Evolutionary conservation across 306 rosid species (phyloP), one percentile per base, ranked within the genome.

Genomic region (Pterocarpus macrocarpus): DNA sequence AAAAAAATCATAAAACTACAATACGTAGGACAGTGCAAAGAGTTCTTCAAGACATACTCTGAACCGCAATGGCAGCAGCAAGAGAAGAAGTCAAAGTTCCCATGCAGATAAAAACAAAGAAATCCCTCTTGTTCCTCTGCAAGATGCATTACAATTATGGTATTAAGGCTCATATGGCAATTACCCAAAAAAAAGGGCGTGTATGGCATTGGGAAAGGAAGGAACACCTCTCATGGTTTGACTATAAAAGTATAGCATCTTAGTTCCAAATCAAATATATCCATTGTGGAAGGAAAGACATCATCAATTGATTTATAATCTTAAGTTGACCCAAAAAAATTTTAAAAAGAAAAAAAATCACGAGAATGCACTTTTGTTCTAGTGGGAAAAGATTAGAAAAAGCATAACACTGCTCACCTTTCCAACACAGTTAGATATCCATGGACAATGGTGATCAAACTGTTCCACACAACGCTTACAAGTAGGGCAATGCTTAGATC

Each of bases 351-450:
- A 61, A 64, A 4, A 12, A 32, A 17, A 64, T 49, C 69, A 72
- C 8, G 71, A 66, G 63, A 73, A 77, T 80, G 63, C 47, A 44
- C 47, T 71, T 49, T 65, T 56, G 55, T 63, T 71, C 33, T 35
- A 4, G 39, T 2, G 8, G 45, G 74, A 59, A 71, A 53, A 43
- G 53, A 73, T 43, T 5, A 67, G 14, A 75, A 61, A 73, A 28
- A 67, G 38, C 71, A 77, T 43, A 69, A 57, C 74, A 62, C 57
- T 64, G 75, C 86, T 83, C 80, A 95, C 99, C 95, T 90, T 95
- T 75, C 99, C 99, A 82, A 93, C 99, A 79, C 99, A 95, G 84
- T 91, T 95, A 85, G 99, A 95, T 87, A 95, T 95, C 99, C 99
- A 95, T 4, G 99, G 99, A 85, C 99, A 95, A 62, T 95, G 99